Evolutionary conservation across 2,329 filamentous ascomycete genomes (phyloP).

Genomic region (Ceratocystis smalleyi): DNA sequence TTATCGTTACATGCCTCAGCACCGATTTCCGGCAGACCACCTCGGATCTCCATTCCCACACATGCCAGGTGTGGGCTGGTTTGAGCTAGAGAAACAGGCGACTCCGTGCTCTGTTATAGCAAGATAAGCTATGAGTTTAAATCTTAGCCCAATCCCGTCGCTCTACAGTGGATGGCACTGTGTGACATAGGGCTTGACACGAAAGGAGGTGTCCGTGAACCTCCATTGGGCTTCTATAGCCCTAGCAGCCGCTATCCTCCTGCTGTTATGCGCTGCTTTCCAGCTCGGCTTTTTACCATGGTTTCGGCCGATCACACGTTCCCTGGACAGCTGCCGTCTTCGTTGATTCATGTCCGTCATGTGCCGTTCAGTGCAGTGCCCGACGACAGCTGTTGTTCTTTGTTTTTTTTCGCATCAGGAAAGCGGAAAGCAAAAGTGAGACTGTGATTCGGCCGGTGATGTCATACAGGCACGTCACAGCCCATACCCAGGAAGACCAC

Average conservation of each 20-base stretch:
- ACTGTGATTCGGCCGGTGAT: background rate
- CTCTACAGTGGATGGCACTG: background rate
- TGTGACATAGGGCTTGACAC: background rate
- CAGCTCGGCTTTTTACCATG: background rate
- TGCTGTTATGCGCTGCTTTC: background rate
- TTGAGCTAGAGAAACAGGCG: slow-evolving; percentile 5
- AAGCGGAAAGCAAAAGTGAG: background rate
- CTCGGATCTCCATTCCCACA: background rate
- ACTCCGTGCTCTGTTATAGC: slow-evolving; percentile 1
- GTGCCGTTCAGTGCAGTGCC: background rate
- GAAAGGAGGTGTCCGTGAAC: background rate
- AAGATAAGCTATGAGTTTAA: slow-evolving; percentile 2
- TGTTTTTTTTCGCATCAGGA: background rate
- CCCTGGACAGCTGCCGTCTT: background rate
- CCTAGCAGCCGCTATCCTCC: background rate
- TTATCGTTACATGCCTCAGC: background rate
- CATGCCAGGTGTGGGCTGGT: background rate
- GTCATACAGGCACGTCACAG: background rate
- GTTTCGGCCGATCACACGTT: background rate
- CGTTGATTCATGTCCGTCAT: background rate
- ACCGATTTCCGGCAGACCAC: background rate
- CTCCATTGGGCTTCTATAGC: background rate
- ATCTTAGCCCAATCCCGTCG: background rate
- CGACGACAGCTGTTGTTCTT: background rate
- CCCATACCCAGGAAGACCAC: background rate